Evolutionary conservation across 1,284 basidiomycete genomes (phyloP).

Genomic region (Leccinum laetum): DNA sequence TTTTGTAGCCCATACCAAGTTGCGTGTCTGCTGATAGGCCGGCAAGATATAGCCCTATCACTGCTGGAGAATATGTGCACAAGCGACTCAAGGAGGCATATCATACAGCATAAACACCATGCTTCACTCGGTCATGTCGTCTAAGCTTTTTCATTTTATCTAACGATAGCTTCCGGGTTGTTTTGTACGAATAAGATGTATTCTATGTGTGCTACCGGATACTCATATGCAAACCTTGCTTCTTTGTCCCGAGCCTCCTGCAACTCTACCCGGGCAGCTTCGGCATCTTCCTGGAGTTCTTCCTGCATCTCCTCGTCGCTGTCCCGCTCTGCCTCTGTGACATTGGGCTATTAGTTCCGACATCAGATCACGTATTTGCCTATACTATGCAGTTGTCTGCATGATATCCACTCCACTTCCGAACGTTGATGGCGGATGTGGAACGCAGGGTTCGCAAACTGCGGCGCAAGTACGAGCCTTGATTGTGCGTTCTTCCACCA

Average conservation of each 20-base stretch:
- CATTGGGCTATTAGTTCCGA: constrained; percentile 33
- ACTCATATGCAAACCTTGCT: constrained; percentile 25
- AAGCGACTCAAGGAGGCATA: constrained; percentile 55
- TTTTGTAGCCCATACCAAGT: constrained; percentile 43
- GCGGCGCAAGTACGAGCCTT: no score
- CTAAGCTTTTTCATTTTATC: neutral
- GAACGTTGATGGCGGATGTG: no score
- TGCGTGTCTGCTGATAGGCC: constrained; percentile 66
- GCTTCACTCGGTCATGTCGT: neutral
- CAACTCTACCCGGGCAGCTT: constrained; percentile 23
- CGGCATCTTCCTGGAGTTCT: constrained; percentile 27
- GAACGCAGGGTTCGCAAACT: no score
- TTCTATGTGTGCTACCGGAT: constrained; percentile 13
- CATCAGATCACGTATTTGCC: constrained; percentile 16
- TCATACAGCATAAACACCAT: constrained; percentile 15
- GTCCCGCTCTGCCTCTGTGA: constrained; percentile 27
- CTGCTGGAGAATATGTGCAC: constrained; percentile 67
- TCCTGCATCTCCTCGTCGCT: constrained; percentile 29
- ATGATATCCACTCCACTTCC: no score
- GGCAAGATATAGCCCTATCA: constrained; percentile 57
- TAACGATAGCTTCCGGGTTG: no score
- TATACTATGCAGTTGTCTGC: no score
- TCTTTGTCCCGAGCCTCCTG: constrained; percentile 22
- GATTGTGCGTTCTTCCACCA: no score
- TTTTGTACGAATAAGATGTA: no score